These are phyloP conservation scores for Fusarium sp. DNA, from an alignment of 2,329 filamentous ascomycete genomes.

Conservation along the genomic window DNA sequence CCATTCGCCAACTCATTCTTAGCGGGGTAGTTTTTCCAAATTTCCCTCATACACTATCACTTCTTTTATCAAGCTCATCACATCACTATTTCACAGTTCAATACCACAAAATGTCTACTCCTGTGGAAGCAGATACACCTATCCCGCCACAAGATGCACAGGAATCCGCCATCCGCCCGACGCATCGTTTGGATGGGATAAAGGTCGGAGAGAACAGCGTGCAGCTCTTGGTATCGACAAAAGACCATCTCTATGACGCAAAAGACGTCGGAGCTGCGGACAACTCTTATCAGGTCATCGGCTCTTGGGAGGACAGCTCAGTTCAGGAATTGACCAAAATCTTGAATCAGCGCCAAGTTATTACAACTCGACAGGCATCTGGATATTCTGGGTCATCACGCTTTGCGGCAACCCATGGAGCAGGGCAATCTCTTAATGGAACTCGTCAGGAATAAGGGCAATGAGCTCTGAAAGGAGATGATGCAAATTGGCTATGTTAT, in stretches of 20 bases:
- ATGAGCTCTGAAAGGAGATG: neutral
- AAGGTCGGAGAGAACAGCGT: slow-evolving; percentile 31
- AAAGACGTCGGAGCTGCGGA: slow-evolving; percentile 17
- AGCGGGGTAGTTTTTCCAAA: neutral
- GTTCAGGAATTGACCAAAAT: slow-evolving; percentile 12
- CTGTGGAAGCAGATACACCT: neutral
- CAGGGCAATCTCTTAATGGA: slow-evolving; percentile 1
- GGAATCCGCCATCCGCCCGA: neutral
- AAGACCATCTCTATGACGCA: slow-evolving; percentile 37
- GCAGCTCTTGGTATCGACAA: slow-evolving; percentile 37
- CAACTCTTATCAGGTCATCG: slow-evolving; percentile 36
- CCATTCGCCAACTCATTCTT: neutral
- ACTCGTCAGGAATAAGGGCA: neutral
- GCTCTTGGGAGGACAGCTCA: slow-evolving; percentile 23
- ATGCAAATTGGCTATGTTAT: neutral
- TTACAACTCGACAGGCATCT: neutral
- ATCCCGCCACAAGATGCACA: neutral
- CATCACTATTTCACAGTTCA: neutral
- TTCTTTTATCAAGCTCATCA: neutral
- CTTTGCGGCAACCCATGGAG: slow-evolving; percentile 5
- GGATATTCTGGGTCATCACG: neutral
- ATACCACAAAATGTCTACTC: neutral
- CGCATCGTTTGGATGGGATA: slow-evolving; percentile 5
- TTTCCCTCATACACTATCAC: slow-evolving; percentile 1
- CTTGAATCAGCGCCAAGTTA: slow-evolving; percentile 5